Evolutionary conservation across 2,329 filamentous ascomycete species (phyloP), one percentile per base, ranked within the genome.

Genomic region (Diaporthe citri): DNA sequence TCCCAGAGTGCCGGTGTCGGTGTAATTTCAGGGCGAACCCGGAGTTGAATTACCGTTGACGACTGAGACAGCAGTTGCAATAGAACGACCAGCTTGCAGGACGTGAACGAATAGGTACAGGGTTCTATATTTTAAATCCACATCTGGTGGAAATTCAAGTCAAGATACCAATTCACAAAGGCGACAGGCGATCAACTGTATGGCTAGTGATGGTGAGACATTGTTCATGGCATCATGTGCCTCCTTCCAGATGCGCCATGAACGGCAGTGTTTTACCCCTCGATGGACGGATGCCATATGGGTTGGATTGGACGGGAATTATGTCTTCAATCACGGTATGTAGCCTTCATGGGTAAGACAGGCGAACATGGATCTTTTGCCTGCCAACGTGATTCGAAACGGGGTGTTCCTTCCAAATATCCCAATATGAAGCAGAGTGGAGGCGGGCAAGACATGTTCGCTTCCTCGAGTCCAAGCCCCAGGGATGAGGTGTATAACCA

Each of bases 1-100:
- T 93, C 67, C 91, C 92, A 0, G 92, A 93, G 82, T 94, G 92
- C 79, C 87, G 90, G 70, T 94, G 92, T 77, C 86, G 88, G 48
- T 93, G 91, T 80, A 91, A 90, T 79, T 90, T 90, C 75, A 85
- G 87, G 77, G 89, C 89, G 17, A 91, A 91, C 74, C 89, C 89
- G 7, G 90, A 92, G 83, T 79, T 92, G 78, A 87, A 85, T 75
- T 91, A 92, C 80, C 84, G 83, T 60, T 87, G 78, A 78, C 25
- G 1, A 22, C 1, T 20, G 43, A 12, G 28, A 1, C 8, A 39
- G 31, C 8, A 39, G 13, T 34, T 52, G 7, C 8, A 31, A 25
- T 67, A 2, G 8, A 20, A 17, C 4, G 15, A 20, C 6, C 13
- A 25, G 3, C n/a, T 36, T 67, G 20, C 34, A 2, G 4, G 15